Conservation (phyloP, 257 asterid species). For the Capsicum chinense region DNA sequence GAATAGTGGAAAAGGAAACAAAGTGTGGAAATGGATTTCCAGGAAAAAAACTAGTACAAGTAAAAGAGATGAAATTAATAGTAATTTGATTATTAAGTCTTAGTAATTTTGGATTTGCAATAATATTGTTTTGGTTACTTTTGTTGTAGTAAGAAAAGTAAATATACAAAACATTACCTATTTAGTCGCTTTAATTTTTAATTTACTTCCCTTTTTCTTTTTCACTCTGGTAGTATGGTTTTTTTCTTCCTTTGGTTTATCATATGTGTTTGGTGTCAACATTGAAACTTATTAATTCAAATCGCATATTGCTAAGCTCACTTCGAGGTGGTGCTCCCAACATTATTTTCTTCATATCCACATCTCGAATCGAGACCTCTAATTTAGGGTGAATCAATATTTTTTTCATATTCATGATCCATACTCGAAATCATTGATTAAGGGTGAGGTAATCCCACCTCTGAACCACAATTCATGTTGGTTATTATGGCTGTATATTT, state of each 20-base stretch:
- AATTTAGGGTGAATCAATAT: too few species aligned
- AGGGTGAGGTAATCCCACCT: too few species aligned
- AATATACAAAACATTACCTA: slow-evolving; percentile 11
- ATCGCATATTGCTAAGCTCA: too few species aligned
- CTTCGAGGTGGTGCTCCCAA: too few species aligned
- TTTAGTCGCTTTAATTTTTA: neutral
- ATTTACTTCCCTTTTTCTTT: neutral
- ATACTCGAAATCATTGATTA: too few species aligned
- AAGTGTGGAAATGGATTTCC: slow-evolving; percentile 87
- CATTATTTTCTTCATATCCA: too few species aligned
- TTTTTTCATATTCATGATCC: too few species aligned
- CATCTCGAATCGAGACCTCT: too few species aligned
- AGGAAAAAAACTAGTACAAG: slow-evolving; percentile 46
- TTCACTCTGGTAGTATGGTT: neutral
- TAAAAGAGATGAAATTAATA: slow-evolving; percentile 42
- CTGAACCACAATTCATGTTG: too few species aligned
- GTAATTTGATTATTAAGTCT: slow-evolving; percentile 30
- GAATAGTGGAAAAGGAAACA: slow-evolving; percentile 43
- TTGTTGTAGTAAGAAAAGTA: slow-evolving; percentile 1
- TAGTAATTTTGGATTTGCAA: neutral
- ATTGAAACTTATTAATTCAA: too few species aligned
- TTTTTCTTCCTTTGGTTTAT: too few species aligned
- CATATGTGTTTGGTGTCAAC: too few species aligned
- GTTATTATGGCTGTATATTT: neutral
- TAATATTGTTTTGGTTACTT: neutral